Evolutionary conservation across 371 early-diverging fungal genomes (phyloP), one percentile per base, ranked within the genome.

Genomic region (Mortierella polycephala): DNA sequence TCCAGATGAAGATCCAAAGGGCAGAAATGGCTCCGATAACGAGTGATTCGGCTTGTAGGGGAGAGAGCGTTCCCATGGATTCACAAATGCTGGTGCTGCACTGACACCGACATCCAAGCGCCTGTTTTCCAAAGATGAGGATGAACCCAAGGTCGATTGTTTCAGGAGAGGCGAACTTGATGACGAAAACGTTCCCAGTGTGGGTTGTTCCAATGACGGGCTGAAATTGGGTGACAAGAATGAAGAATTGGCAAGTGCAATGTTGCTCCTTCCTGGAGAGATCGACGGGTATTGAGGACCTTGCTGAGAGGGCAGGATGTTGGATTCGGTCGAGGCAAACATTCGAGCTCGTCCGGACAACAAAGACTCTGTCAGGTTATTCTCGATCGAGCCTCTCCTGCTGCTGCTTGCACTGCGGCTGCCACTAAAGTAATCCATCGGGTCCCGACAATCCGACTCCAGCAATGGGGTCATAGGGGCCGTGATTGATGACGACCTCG

Each of bases 321-420:
- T 60, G 18, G 57, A 40, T 9, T 42, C 54, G 16, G 70, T 44
- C 5, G 54, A n/a, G 1, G 53, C 68, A 68, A 77, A 77, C 77
- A 77, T 77, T 50, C 77, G 54, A 1, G 72, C 61, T 41, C 65
- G 55, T 21, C 77, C 77, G 1, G 72, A 77, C 9, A 77, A 46
- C 51, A 77, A 41, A 0, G 77, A 77, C 49, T 77, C 77, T 14
- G 72, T 77, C 58, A 77, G 51, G 55, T 77, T 77, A 55, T 71
- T 77, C 53, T 77, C 72, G 18, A 59, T n/a, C 5, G 77, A 77
- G 7, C 68, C 72, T 41, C 77, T 53, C 14, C 77, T 59, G 41
- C 77, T 77, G 41, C 65, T 71, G 51, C 53, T 71, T 13, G 69
- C 77, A 30, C 77, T 77, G 14, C 65, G 68, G 49, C 77, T 77